Evolutionary conservation across 352 stramenopile genomes (phyloP).

Genomic region (Phytophthora sp.): DNA sequence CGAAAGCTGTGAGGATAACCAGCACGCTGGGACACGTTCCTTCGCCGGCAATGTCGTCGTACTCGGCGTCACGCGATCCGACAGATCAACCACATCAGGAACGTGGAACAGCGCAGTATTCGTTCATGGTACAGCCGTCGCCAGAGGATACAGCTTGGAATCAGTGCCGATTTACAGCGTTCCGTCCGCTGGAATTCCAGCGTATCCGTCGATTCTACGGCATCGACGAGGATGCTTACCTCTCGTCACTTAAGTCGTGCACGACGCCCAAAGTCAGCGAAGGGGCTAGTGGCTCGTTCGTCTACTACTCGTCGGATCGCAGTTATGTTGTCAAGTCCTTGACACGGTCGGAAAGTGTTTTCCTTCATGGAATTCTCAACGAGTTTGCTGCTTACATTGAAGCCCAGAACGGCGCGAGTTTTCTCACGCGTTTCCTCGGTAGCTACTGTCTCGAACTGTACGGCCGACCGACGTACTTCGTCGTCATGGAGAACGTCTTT

Average conservation of each 20-base stretch:
- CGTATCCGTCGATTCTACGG: slow-evolving; percentile 59
- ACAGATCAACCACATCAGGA: slow-evolving; percentile 10
- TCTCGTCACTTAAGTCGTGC: slow-evolving; percentile 63
- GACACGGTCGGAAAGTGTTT: slow-evolving; percentile 56
- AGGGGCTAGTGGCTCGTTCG: slow-evolving; percentile 80
- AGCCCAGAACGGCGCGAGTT: slow-evolving; percentile 53
- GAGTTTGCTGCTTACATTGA: slow-evolving; percentile 69
- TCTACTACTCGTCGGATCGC: slow-evolving; percentile 84
- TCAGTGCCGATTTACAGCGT: slow-evolving; percentile 74
- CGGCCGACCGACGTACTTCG: slow-evolving; percentile 74
- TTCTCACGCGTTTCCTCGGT: slow-evolving; percentile 84
- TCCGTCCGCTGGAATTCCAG: slow-evolving; percentile 54
- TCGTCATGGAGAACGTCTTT: slow-evolving; percentile 92
- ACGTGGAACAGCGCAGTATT: slow-evolving; percentile 27
- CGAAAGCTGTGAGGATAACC: slow-evolving; percentile 50
- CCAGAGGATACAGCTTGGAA: slow-evolving; percentile 44
- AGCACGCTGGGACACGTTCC: slow-evolving; percentile 30
- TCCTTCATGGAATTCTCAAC: slow-evolving; percentile 73
- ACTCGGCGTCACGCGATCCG: too few species aligned
- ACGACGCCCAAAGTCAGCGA: slow-evolving; percentile 82
- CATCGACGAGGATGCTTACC: slow-evolving; percentile 60
- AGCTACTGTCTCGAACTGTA: slow-evolving; percentile 87
- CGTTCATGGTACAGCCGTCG: slow-evolving; percentile 57
- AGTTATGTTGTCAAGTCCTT: slow-evolving; percentile 87
- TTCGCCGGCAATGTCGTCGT: slow-evolving; percentile 2